Base-by-base conservation (phyloP, 164 flowering plant species). In the Tetracentron sinense region DNA sequence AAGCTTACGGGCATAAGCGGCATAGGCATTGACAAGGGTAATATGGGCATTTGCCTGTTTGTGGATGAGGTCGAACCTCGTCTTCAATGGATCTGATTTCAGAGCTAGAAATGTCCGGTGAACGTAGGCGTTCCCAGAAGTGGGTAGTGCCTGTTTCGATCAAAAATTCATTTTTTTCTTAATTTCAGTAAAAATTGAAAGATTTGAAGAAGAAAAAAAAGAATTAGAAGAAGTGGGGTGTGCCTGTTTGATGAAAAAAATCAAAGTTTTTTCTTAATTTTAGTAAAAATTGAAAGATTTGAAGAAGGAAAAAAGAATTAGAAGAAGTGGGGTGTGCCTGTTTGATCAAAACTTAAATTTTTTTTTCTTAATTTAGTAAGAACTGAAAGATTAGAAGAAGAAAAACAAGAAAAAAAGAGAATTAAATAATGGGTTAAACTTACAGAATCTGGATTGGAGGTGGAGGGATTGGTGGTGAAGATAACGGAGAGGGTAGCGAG, bases 401-500 rank as follows among this genome's bases (percentile, higher is more conserved):
- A 38, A 20, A 20, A 53, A 0, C 27, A 11, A 55, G 20, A 28
- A 38, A 20, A 6, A 16, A 21, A 22, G 58, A 38, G 29, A 46
- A 33, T 0, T 21, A 48, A 27, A 6, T 14, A 15, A 33, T 4
- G 21, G 19, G 33, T 10, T 42, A 33, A 21, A 73, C 79, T 67
- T 71, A 84, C 90, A 19, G 85, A 65, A 47, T 81, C 79, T 31
- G 69, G 75, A n/a, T 53, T 74, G 1, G 71, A 30, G 27, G 78
- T 62, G 26, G 79, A 64, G 3, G 84, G 81, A 31, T 77, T 81
- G 35, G 82, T 64, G 60, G 87, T 60, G 79, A 84, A 65, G 65
- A 93, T 69, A 35, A 84, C 82, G 52, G 92, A 85, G 73, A 89
- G 76, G 31, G 97, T 83, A 27, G 87, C 97, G 58, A 90, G 69